phyloP scores from a whole-genome alignment of 257 asterid genomes.

The Primulina huaijiensis region DNA sequence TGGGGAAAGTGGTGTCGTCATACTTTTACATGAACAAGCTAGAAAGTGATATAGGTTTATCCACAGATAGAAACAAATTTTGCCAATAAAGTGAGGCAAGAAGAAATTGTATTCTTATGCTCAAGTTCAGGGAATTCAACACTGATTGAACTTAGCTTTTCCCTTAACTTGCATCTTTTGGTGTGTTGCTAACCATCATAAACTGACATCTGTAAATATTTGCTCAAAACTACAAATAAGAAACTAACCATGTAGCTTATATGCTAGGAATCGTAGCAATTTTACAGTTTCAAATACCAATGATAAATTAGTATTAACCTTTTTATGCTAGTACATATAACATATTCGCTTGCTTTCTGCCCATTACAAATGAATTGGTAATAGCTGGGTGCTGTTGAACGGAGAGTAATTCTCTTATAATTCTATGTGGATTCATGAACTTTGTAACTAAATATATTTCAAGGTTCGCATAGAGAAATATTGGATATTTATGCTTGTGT shows the following conservation, averaged over 20 bases:
- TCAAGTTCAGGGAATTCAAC: not conserved
- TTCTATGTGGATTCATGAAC: no score
- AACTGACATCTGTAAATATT: no score
- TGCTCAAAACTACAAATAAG: not conserved
- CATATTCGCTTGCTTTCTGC: not conserved
- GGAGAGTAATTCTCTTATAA: not conserved
- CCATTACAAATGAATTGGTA: not conserved
- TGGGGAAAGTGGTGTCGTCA: conserved; percentile 2
- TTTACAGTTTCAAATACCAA: not conserved
- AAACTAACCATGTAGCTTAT: not conserved
- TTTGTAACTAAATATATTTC: not conserved
- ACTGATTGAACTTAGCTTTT: not conserved
- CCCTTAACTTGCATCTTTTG: not conserved
- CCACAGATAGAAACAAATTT: conserved; percentile 11
- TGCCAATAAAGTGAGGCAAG: not conserved
- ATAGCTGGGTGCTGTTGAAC: not conserved
- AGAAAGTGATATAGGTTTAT: conserved; percentile 6
- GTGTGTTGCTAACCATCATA: not conserved
- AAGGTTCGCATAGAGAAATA: conserved; percentile 6
- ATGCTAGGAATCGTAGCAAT: not conserved
- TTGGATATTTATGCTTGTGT: not conserved
- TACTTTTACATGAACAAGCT: not conserved
- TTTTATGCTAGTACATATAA: not conserved
- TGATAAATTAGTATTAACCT: not conserved
- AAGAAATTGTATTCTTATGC: conserved; percentile 7